Evolutionary conservation across 2,329 filamentous ascomycete species (phyloP).

Genomic region (Cryphonectria parasitica): DNA sequence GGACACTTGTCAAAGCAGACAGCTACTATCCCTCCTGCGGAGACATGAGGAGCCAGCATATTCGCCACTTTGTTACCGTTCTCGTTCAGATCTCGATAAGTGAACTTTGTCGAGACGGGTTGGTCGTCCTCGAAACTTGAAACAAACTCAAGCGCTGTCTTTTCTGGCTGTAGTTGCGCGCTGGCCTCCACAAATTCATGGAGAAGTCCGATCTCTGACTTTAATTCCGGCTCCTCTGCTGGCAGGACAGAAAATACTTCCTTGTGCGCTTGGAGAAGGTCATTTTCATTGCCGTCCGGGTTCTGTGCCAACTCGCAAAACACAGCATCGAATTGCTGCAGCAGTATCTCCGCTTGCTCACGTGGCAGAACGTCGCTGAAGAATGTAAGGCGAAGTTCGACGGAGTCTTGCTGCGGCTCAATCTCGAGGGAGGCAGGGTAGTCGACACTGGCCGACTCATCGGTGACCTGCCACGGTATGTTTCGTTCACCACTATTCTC

Average conservation of each 20-base stretch:
- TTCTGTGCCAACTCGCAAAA: conserved; percentile 62
- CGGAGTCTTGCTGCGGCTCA: conserved; percentile 55
- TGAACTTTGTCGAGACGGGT: conserved; percentile 64
- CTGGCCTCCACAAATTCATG: conserved; percentile 78
- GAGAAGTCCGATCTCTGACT: conserved; percentile 62
- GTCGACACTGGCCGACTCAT: conserved; percentile 73
- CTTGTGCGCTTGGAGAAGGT: conserved; percentile 40
- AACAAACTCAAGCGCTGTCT: conserved; percentile 76
- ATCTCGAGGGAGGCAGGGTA: conserved; percentile 83
- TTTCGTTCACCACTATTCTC: conserved; percentile 31
- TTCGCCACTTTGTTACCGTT: conserved; percentile 75
- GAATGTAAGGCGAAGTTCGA: conserved; percentile 70
- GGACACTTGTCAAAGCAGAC: conserved; percentile 85
- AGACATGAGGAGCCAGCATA: conserved; percentile 56
- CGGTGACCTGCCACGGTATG: conserved; percentile 60
- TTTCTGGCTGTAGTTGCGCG: conserved; percentile 58
- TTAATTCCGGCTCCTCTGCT: conserved; percentile 60
- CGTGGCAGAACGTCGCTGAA: conserved; percentile 66
- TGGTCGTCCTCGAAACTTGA: conserved; percentile 53
- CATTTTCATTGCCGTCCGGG: conserved; percentile 46
- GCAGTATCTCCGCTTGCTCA: conserved; percentile 68
- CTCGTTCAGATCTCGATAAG: conserved; percentile 71
- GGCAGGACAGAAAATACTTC: conserved; percentile 68
- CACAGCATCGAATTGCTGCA: conserved; percentile 72
- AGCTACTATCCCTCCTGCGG: conserved; percentile 67